A percentile compares a stretch with the other conserved stretches of the same genome.
phyloP scores from a whole-genome alignment of 2,329 filamentous ascomycete genomes.

The Penicillium sp. region DNA sequence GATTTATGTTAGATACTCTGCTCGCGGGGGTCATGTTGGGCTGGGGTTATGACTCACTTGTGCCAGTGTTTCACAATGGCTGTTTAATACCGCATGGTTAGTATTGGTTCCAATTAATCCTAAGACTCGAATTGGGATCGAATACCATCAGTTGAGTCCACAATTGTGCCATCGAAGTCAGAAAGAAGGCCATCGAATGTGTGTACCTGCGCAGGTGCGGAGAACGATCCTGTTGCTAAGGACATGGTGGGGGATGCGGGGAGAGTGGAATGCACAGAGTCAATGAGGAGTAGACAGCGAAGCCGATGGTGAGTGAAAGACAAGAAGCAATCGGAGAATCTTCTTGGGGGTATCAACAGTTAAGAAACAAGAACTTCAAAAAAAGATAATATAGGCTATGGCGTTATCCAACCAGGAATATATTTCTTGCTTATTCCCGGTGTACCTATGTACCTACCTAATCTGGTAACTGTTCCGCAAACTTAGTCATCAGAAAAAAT shows the following conservation, averaged over 20 bases:
- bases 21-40: background rate
- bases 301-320: background rate
- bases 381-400: background rate
- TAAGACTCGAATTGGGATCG: background rate
- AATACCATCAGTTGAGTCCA: slow-evolving; percentile 49
- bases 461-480: slow-evolving; percentile 17
- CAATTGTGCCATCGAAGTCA: slow-evolving; percentile 51
- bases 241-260: slow-evolving; percentile 32
- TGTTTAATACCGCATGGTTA: slow-evolving; percentile 49
- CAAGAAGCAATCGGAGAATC: too few relatives aligned
- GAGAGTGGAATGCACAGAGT: background rate
- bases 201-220: slow-evolving; percentile 40
- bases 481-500: background rate
- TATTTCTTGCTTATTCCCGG: slow-evolving; percentile 1
- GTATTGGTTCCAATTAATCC: slow-evolving; percentile 50
- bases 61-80: slow-evolving; percentile 67
- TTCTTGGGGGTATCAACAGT: slow-evolving; percentile 6
- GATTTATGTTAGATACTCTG: background rate
- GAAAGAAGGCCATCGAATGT: slow-evolving; percentile 48
- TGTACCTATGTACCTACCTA: background rate
- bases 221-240: slow-evolving; percentile 37
- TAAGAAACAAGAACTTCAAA: background rate
- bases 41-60: slow-evolving; percentile 45
- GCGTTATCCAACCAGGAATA: background rate
- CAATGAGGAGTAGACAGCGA: background rate